These are phyloP conservation scores for Rhizopus arrhizus DNA, from an alignment of 371 early-diverging fungal species.

Conservation along the genomic window DNA sequence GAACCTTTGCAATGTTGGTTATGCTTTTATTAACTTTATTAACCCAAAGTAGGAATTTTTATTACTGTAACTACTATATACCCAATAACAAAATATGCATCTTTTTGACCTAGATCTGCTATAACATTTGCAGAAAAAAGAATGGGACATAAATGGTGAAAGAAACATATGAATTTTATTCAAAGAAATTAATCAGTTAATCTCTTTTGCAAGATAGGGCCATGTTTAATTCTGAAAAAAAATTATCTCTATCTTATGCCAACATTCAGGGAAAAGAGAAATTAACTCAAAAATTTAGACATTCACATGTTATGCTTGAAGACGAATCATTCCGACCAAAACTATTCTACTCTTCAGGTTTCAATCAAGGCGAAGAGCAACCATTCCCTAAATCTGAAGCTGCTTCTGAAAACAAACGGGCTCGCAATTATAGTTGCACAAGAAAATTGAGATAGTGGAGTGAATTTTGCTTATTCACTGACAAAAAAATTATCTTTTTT, in stretches of 20 bases:
- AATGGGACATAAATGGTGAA: slow-evolving; percentile 81
- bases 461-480: no score
- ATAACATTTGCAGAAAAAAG: slow-evolving; percentile 73
- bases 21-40: slow-evolving; percentile 91
- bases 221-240: slow-evolving; percentile 87
- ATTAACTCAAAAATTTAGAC: slow-evolving; percentile 85
- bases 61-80: slow-evolving; percentile 25
- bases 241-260: slow-evolving; percentile 85
- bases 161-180: neutral
- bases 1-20: slow-evolving; percentile 86
- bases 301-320: slow-evolving; percentile 80
- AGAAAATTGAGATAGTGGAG: neutral
- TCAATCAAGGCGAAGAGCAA: slow-evolving; percentile 58
- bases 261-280: slow-evolving; percentile 83
- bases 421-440: neutral
- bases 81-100: no score
- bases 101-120: slow-evolving; percentile 47
- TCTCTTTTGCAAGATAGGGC: slow-evolving; percentile 46
- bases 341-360: slow-evolving; percentile 69
- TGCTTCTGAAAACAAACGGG: neutral
- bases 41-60: slow-evolving; percentile 55
- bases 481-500: neutral
- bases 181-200: neutral
- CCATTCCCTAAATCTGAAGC: slow-evolving; percentile 7
- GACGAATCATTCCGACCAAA: slow-evolving; percentile 76